phyloP scores from a whole-genome alignment of 202 grass and related monocot species.

The Setaria italica region DNA sequence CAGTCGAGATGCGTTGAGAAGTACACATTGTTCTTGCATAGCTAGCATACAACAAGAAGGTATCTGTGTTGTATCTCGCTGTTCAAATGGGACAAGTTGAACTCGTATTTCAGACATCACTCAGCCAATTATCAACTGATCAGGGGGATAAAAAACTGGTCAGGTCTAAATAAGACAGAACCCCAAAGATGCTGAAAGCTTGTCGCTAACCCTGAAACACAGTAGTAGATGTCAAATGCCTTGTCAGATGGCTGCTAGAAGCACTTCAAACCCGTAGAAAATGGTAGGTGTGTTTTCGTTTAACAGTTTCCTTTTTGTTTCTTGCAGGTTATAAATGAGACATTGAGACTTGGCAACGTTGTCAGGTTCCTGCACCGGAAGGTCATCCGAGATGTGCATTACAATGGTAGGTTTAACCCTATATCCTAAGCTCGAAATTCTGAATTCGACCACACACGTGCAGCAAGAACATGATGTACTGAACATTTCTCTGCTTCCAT shows the following conservation, averaged over 20 bases:
- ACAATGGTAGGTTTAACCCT: slow-evolving; percentile 67
- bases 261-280: background rate
- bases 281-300: background rate
- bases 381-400: slow-evolving; percentile 84
- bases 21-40: slow-evolving; percentile 26
- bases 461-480: background rate
- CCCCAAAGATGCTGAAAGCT: background rate
- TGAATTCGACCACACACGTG: background rate
- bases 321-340: slow-evolving; percentile 94
- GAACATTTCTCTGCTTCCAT: background rate
- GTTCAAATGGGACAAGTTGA: slow-evolving; percentile 28
- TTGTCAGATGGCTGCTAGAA: slow-evolving; percentile 1
- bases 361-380: slow-evolving; percentile 97
- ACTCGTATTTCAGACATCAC: slow-evolving; percentile 13
- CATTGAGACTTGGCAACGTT: slow-evolving; percentile 91
- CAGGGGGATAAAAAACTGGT: background rate
- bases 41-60: slow-evolving; percentile 35
- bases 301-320: background rate
- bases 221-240: background rate
- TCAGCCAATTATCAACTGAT: slow-evolving; percentile 7
- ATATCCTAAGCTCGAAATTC: background rate
- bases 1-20: slow-evolving; percentile 34
- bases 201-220: background rate
- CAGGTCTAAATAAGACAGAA: slow-evolving; percentile 5
- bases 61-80: slow-evolving; percentile 39